phyloP scores from a whole-genome alignment of 106 monocot species.

The Phalaenopsis aphrodite region DNA sequence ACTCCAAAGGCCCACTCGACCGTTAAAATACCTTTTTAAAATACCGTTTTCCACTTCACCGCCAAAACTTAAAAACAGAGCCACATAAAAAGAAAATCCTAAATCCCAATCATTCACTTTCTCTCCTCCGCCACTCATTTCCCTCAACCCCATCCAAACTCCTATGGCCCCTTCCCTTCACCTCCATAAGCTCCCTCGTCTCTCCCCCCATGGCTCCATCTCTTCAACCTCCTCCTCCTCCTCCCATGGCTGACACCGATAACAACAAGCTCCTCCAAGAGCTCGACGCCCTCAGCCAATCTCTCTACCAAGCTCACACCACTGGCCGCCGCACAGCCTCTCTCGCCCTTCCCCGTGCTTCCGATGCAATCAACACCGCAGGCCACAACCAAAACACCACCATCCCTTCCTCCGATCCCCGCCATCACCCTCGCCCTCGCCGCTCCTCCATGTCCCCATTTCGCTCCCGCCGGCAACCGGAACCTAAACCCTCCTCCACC shows the following conservation, averaged over 20 bases:
- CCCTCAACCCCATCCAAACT: not conserved
- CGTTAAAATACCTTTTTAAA: too few relatives aligned
- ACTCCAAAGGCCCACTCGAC: too few relatives aligned
- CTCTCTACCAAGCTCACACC: constrained; percentile 63
- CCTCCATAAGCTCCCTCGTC: not conserved
- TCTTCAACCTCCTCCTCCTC: not conserved
- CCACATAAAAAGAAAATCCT: too few relatives aligned
- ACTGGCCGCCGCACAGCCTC: constrained; percentile 62
- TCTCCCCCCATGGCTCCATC: not conserved
- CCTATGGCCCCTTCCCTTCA: not conserved
- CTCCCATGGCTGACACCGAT: constrained; percentile 16
- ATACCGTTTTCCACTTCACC: too few relatives aligned
- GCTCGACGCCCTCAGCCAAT: constrained; percentile 69
- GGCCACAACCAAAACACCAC: not conserved
- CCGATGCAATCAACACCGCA: not conserved
- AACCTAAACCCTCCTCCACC: not conserved
- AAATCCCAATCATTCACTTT: not conserved
- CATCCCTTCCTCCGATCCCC: not conserved
- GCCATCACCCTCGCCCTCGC: constrained; percentile 42
- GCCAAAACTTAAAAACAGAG: too few relatives aligned
- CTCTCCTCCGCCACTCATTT: constrained; percentile 4
- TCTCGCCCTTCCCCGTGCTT: constrained; percentile 53
- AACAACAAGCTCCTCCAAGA: constrained; percentile 72
- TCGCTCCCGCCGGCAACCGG: constrained; percentile 42
- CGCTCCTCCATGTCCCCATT: constrained; percentile 91